phyloP scores from a whole-genome alignment of 805 yeast genomes.

The Saturnispora sanitii region DNA sequence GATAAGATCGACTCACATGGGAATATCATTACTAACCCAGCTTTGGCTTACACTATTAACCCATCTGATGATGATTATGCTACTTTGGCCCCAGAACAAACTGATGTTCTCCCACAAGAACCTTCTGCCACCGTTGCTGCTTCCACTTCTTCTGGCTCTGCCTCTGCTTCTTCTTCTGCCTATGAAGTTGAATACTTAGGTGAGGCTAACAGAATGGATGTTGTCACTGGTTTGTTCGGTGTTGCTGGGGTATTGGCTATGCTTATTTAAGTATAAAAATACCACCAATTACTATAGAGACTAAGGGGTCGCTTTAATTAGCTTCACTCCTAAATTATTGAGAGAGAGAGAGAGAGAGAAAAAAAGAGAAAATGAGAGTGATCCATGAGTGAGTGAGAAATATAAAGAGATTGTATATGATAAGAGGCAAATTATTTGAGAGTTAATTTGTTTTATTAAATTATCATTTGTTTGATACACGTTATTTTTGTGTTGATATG shows the following conservation, averaged over 20 bases:
- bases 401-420: too few species aligned
- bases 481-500: too few species aligned
- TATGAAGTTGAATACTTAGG: conserved; percentile 11
- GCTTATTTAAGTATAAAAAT: neutral
- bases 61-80: neutral
- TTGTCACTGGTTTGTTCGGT: neutral
- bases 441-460: too few species aligned
- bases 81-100: neutral
- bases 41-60: too few species aligned
- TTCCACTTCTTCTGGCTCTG: neutral
- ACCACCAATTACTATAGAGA: too few species aligned
- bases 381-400: neutral
- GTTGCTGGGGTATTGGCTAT: neutral
- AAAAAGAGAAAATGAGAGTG: neutral
- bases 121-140: conserved; percentile 1
- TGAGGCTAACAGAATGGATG: conserved; percentile 1
- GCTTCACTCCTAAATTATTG: neutral
- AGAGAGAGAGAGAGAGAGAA: conserved; percentile 4
- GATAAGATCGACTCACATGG: too few species aligned
- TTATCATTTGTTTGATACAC: too few species aligned
- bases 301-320: neutral
- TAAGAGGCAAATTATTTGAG: neutral
- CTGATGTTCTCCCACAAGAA: conserved; percentile 3
- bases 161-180: conserved; percentile 2
- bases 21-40: too few species aligned